phyloP scores from a whole-genome alignment of 352 stramenopile genomes.

The Phytopythium chamaehyphon region DNA sequence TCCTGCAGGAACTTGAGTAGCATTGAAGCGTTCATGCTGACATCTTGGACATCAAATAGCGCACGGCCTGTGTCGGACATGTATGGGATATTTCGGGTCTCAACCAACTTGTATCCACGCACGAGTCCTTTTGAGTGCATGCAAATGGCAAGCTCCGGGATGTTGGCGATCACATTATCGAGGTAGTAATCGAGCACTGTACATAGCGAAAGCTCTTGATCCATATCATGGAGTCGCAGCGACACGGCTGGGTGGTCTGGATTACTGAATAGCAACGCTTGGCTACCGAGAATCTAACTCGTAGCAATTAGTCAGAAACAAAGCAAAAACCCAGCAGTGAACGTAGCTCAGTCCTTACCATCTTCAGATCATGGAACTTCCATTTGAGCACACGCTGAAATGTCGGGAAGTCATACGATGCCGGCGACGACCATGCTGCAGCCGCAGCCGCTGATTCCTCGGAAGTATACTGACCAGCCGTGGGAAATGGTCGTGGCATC shows the following conservation, averaged over 20 bases:
- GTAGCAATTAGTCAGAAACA: not conserved
- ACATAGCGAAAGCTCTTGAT: constrained; percentile 76
- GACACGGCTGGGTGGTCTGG: constrained; percentile 80
- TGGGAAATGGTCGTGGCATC: not conserved
- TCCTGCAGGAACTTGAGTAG: constrained; percentile 84
- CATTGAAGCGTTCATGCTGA: constrained; percentile 85
- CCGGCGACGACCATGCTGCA: constrained; percentile 11
- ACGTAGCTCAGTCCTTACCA: constrained; percentile 31
- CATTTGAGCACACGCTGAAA: constrained; percentile 83
- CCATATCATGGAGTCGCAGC: constrained; percentile 81
- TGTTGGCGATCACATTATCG: constrained; percentile 87
- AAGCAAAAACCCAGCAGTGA: not conserved
- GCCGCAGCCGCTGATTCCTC: constrained; percentile 5
- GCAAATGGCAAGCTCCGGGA: constrained; percentile 80
- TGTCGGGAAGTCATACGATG: constrained; percentile 26
- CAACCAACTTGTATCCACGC: constrained; percentile 80
- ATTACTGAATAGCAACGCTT: constrained; percentile 83
- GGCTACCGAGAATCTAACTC: constrained; percentile 65
- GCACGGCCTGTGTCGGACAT: constrained; percentile 55
- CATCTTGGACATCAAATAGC: constrained; percentile 82
- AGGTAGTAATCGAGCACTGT: constrained; percentile 86
- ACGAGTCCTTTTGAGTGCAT: constrained; percentile 86
- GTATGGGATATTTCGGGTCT: constrained; percentile 81
- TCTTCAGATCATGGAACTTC: constrained; percentile 87
- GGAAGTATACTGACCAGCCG: constrained; percentile 14